phyloP scores from a whole-genome alignment of 768 basidiomycete genomes.

The Suillus americanus region DNA sequence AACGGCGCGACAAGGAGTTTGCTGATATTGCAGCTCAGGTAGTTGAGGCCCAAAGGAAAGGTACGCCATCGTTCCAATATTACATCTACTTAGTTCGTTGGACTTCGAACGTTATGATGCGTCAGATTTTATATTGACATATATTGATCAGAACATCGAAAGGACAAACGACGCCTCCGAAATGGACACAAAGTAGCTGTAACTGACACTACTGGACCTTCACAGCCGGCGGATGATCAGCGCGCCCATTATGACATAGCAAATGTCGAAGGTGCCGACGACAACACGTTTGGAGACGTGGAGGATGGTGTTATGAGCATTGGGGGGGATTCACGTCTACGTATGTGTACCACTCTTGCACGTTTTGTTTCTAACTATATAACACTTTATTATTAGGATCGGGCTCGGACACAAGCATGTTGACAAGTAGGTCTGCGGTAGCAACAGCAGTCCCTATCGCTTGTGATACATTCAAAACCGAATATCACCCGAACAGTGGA shows the following conservation, averaged over 20 bases:
- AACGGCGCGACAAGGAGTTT: constrained; percentile 1
- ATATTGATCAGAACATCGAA: not conserved
- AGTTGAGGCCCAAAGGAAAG: constrained; percentile 1
- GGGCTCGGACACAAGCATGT: not conserved
- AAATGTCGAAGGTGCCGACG: not conserved
- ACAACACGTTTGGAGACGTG: not conserved
- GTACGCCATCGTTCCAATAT: not conserved
- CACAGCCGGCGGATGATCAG: not conserved
- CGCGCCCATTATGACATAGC: not conserved
- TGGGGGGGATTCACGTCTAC: not conserved
- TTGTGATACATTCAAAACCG: constrained; percentile 6
- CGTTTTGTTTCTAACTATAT: not conserved
- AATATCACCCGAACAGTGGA: constrained; percentile 8
- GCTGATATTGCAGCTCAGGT: not conserved
- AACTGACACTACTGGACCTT: not conserved
- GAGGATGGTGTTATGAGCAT: not conserved
- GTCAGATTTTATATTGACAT: not conserved
- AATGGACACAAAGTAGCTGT: not conserved
- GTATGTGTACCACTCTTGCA: not conserved
- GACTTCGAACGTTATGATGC: not conserved
- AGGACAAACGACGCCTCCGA: not conserved
- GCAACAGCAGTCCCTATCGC: not conserved
- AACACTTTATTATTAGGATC: not conserved
- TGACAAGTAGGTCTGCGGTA: not conserved
- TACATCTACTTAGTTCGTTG: not conserved